Conservation (phyloP, 2,329 filamentous ascomycete genomes). For the Talaromyces funiculosus region DNA sequence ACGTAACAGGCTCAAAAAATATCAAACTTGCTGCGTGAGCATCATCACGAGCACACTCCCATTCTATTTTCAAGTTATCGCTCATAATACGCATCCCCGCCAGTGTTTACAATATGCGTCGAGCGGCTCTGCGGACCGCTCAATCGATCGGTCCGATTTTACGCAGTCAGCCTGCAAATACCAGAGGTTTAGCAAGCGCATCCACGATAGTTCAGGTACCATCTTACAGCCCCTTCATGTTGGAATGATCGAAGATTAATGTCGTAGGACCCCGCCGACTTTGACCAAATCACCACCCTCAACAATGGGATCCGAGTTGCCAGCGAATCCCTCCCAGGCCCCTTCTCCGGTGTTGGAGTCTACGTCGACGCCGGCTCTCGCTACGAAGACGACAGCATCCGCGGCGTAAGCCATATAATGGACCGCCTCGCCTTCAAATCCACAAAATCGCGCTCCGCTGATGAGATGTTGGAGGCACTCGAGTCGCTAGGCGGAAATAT, state of each 20-base stretch:
- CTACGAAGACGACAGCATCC: slow-evolving; percentile 79
- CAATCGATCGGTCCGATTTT: slow-evolving; percentile 34
- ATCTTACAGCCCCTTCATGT: neutral
- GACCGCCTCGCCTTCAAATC: slow-evolving; percentile 92
- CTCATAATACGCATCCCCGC: neutral
- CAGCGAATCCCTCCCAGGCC: slow-evolving; percentile 87
- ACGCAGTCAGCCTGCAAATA: slow-evolving; percentile 28
- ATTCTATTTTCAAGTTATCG: neutral
- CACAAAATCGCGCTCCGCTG: slow-evolving; percentile 64
- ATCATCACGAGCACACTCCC: neutral
- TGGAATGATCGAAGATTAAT: neutral
- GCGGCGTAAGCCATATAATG: slow-evolving; percentile 92
- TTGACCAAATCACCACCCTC: slow-evolving; percentile 81
- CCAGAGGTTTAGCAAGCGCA: slow-evolving; percentile 33
- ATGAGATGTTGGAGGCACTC: slow-evolving; percentile 80
- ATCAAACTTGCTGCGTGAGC: neutral
- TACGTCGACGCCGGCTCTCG: slow-evolving; percentile 94
- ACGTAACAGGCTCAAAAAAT: neutral
- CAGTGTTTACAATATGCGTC: slow-evolving; percentile 27
- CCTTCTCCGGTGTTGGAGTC: slow-evolving; percentile 90
- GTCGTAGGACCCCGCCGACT: slow-evolving; percentile 69
- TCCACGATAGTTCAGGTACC: slow-evolving; percentile 31
- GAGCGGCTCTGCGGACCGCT: slow-evolving; percentile 35
- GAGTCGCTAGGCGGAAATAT: slow-evolving; percentile 92
- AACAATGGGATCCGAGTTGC: slow-evolving; percentile 91